Percentiles rank a stretch among this genome's conserved stretches.
Conservation (phyloP, 495 filamentous ascomycete genomes). For the Cercophora samala region DNA sequence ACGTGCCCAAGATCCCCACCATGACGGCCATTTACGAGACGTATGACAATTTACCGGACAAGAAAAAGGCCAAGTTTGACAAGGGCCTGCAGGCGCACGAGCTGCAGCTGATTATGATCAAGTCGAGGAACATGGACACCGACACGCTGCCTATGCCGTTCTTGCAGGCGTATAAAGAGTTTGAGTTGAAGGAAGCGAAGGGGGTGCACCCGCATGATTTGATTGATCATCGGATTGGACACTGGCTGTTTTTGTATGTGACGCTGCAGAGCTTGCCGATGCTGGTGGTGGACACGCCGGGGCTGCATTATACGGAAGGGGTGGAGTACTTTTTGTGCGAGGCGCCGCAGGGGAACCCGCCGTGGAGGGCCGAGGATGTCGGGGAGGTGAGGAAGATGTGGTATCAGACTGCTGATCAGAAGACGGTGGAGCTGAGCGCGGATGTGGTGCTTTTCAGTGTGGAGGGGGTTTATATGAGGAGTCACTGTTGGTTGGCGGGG, state of each 20-base stretch:
- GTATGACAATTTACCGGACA: slow-evolving; percentile 59
- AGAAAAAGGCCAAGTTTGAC: slow-evolving; percentile 64
- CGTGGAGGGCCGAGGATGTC: slow-evolving; percentile 73
- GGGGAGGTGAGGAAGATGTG: slow-evolving; percentile 64
- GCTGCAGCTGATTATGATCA: slow-evolving; percentile 65
- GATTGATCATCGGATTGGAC: slow-evolving; percentile 70
- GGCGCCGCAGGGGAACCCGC: slow-evolving; percentile 72
- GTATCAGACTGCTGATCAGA: slow-evolving; percentile 72
- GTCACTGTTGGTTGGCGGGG: slow-evolving; percentile 86
- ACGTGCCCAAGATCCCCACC: slow-evolving; percentile 73
- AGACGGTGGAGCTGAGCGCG: slow-evolving; percentile 71
- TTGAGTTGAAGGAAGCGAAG: slow-evolving; percentile 71
- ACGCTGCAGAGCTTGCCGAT: slow-evolving; percentile 87
- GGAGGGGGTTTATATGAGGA: slow-evolving; percentile 84
- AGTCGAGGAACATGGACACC: slow-evolving; percentile 71
- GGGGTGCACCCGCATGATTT: slow-evolving; percentile 72
- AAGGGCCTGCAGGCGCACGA: slow-evolving; percentile 75
- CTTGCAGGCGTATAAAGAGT: slow-evolving; percentile 73
- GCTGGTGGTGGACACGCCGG: slow-evolving; percentile 83
- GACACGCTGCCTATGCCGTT: slow-evolving; percentile 59
- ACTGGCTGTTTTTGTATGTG: slow-evolving; percentile 94
- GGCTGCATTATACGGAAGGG: slow-evolving; percentile 67
- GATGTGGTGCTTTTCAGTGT: slow-evolving; percentile 85
- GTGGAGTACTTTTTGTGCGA: slow-evolving; percentile 98
- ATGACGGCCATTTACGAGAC: slow-evolving; percentile 59